Evolutionary conservation across 495 filamentous ascomycete genomes (phyloP), one percentile per base, ranked within the genome.

Genomic region (Aspergillus cristatus): DNA sequence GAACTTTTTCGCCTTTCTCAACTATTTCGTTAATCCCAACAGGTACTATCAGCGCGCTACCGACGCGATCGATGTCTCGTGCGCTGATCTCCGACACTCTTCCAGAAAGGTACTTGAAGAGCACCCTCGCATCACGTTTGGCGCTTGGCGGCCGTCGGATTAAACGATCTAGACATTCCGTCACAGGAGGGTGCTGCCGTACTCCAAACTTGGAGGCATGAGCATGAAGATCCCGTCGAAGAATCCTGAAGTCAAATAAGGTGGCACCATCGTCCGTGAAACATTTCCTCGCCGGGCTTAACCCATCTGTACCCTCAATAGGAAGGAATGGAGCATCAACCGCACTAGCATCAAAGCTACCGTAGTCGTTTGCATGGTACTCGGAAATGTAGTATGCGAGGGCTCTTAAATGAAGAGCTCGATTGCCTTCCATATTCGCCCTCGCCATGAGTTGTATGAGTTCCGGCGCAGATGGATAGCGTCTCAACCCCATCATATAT

Each of bases 121-220:
- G 48, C 5, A 73, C 67, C 20, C 75, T 69, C 0, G 90, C 90
- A 36, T 79, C 74, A 16, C 60, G 58, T 16, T 67, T 65, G 16
- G 66, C 78, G 37, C 63, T 60, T 0, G 91, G 89, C 18, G 90
- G 89, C 7, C 72, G 72, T 3, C 68, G 66, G 7, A 87, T 58
- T 15, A 97, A 68, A 29, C 64, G 65, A 16, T 81, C 73, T 7
- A 89, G 71, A 46, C 86, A 93, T 16, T 81, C 75, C 1, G 64
- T 58, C 40, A 98, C 79, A 0, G 77, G 75, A 1, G 91, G 91
- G 58, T 97, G 84, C 14, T 71, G 51, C 17, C 68, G 70, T 3
- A 98, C 89, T 1, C 88, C 87, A 50, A 98, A 82, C 51, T 86
- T 94, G 31, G 62, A 51, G 6, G 84, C 81, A 65, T 97, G 82